Conservation (phyloP, 2,329 filamentous ascomycete species). For the Daldinia sp. region DNA sequence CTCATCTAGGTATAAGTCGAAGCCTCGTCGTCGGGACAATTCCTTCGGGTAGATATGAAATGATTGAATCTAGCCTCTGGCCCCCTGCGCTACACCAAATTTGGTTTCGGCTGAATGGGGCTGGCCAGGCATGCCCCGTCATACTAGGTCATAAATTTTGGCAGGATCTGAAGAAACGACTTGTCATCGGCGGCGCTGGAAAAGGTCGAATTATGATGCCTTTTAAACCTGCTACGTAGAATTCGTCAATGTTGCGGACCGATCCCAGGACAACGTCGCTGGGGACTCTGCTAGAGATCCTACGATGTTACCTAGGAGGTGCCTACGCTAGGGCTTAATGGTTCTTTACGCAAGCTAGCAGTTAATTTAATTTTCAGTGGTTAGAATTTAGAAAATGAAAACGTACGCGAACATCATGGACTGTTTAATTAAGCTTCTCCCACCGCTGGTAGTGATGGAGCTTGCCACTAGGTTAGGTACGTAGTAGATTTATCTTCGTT, state of each 20-base stretch:
- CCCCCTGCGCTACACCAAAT: conserved; percentile 7
- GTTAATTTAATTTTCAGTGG: neutral
- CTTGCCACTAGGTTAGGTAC: neutral
- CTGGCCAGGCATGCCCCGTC: conserved; percentile 15
- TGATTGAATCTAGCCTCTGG: neutral
- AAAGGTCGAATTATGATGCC: neutral
- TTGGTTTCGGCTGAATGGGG: neutral
- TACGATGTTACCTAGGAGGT: neutral
- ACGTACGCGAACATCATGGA: neutral
- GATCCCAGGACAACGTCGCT: neutral
- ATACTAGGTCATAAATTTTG: conserved; percentile 17
- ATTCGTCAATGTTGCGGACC: neutral
- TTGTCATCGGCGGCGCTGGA: conserved; percentile 6
- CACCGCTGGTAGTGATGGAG: neutral
- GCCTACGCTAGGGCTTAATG: too few species aligned
- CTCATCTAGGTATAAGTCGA: neutral
- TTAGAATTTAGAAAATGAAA: neutral
- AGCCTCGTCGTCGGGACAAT: neutral
- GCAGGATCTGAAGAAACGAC: conserved; percentile 13
- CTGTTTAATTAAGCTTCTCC: neutral
- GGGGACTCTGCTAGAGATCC: neutral
- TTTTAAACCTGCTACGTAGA: neutral
- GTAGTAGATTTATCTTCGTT: conserved; percentile 22
- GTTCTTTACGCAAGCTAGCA: neutral
- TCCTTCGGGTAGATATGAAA: conserved; percentile 1